These are phyloP conservation scores for Termitomyces sp. DNA, from an alignment of 768 basidiomycete species.

Conservation along the genomic window DNA sequence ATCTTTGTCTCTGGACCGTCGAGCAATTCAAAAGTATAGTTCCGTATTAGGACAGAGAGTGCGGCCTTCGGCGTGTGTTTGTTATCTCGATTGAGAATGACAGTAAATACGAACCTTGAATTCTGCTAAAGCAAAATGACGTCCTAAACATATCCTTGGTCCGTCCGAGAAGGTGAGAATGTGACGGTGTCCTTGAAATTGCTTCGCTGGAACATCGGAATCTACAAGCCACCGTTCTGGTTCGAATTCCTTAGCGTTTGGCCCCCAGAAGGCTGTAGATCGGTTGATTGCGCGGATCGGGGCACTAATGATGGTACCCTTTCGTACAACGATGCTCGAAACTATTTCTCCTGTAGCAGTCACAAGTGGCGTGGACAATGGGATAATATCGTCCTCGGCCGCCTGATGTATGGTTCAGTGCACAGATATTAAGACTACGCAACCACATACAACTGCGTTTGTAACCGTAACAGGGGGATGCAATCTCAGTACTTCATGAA, in stretches of 20 bases:
- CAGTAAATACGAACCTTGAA: conserved; percentile 28
- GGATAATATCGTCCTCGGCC: conserved; percentile 50
- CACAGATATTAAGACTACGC: not conserved
- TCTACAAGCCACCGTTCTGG: conserved; percentile 59
- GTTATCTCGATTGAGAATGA: not conserved
- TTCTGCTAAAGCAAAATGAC: conserved; percentile 39
- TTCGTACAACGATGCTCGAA: conserved; percentile 36
- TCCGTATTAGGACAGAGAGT: conserved; percentile 37
- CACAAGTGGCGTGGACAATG: conserved; percentile 44
- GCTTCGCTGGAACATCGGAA: conserved; percentile 25
- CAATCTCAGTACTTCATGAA: conserved; percentile 38
- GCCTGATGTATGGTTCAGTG: conserved; percentile 24
- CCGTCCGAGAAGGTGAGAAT: conserved; percentile 49
- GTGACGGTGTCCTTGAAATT: conserved; percentile 44
- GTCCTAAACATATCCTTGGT: conserved; percentile 44
- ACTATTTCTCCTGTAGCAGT: conserved; percentile 34
- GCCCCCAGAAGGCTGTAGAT: conserved; percentile 56
- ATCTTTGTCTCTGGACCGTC: conserved; percentile 35
- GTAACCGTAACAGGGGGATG: conserved; percentile 35
- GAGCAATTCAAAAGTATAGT: conserved; percentile 33
- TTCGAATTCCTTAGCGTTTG: conserved; percentile 49
- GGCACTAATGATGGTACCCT: conserved; percentile 38
- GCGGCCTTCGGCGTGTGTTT: conserved; percentile 26
- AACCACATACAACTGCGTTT: conserved; percentile 30
- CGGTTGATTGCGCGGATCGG: conserved; percentile 44